These are phyloP conservation scores for Pulveroboletus frians DNA, from an alignment of 768 basidiomycete genomes.

Conservation along the genomic window DNA sequence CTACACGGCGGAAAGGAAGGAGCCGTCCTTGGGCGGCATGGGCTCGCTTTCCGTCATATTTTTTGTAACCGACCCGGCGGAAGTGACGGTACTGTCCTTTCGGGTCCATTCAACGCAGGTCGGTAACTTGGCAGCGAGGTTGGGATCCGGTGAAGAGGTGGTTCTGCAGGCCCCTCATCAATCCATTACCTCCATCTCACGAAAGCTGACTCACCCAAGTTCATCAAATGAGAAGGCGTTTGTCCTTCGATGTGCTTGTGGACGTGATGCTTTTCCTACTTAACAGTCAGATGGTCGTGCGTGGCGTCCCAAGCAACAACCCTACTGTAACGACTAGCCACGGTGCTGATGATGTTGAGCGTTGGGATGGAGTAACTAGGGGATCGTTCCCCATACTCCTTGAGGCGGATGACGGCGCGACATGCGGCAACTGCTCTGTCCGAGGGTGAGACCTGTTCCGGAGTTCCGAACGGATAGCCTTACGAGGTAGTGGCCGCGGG, in stretches of 20 bases:
- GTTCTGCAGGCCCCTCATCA: conserved; percentile 7
- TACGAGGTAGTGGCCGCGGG: conserved; percentile 67
- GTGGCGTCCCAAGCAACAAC: not conserved
- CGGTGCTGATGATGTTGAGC: conserved; percentile 19
- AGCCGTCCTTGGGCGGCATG: not conserved
- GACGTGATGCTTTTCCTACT: conserved; percentile 13
- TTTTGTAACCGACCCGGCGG: conserved; percentile 4
- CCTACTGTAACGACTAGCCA: conserved; percentile 18
- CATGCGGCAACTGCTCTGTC: conserved; percentile 44
- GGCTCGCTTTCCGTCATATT: conserved; percentile 4
- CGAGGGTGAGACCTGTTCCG: conserved; percentile 4
- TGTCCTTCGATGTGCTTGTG: conserved; percentile 8
- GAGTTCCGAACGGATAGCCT: not conserved
- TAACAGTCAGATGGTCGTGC: not conserved
- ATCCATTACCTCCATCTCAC: not conserved
- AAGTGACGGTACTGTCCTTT: conserved; percentile 1
- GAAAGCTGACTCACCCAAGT: conserved; percentile 9
- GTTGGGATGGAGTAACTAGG: conserved; percentile 14
- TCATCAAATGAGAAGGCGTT: conserved; percentile 17
- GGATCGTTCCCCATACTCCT: conserved; percentile 43
- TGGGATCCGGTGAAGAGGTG: conserved; percentile 6
- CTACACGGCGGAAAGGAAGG: conserved; percentile 11
- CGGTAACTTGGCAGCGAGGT: conserved; percentile 10
- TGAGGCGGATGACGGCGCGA: conserved; percentile 60
- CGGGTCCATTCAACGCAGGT: conserved; percentile 13